A percentile compares a stretch with the other conserved stretches of the same genome.
These are phyloP conservation scores for Mycocentrospora acerina DNA, from an alignment of 2,329 filamentous ascomycete species.

Conservation along the genomic window DNA sequence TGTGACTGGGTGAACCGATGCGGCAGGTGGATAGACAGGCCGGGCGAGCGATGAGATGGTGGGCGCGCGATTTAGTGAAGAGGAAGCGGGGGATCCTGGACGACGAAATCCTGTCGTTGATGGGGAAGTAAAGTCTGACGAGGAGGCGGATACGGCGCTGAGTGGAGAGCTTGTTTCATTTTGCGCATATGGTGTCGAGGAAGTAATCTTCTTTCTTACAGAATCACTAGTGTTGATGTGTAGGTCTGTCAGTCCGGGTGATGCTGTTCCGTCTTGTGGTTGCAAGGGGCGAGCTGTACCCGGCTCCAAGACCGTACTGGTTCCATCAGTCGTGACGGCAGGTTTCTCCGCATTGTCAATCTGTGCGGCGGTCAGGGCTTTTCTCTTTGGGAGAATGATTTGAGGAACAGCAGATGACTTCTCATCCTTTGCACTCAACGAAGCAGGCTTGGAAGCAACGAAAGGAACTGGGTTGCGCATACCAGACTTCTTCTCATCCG, in stretches of 20 bases:
- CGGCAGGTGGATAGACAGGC: constrained; percentile 30
- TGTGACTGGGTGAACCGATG: constrained; percentile 21
- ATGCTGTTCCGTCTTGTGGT: constrained; percentile 15
- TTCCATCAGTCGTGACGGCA: constrained; percentile 20
- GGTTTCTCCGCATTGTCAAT: constrained; percentile 39
- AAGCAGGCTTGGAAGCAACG: constrained; percentile 15
- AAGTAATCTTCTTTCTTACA: constrained; percentile 4
- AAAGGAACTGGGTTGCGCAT: constrained; percentile 33
- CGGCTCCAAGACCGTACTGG: constrained; percentile 7
- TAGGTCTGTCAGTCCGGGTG: constrained; percentile 18
- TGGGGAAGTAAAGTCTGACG: constrained; percentile 12
- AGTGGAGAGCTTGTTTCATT: constrained; percentile 19
- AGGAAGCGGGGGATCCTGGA: constrained; percentile 33
- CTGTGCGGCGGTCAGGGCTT: constrained; percentile 48
- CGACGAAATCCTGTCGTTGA: constrained; percentile 25
- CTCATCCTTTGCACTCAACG: constrained; percentile 9
- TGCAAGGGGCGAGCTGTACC: constrained; percentile 8
- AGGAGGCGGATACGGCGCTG: constrained; percentile 16
- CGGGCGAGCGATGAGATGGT: constrained; percentile 42
- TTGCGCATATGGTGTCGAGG: constrained; percentile 6
- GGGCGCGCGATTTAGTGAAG: constrained; percentile 22
- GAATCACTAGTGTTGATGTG: constrained; percentile 6
- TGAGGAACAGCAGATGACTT: constrained; percentile 28
- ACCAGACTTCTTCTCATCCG: constrained; percentile 42
- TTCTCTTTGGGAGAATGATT: constrained; percentile 47